Percentiles rank a stretch among this genome's conserved stretches.
These are phyloP conservation scores for Aspergillus alliaceus DNA, from an alignment of 2,329 filamentous ascomycete genomes.

Conservation along the genomic window DNA sequence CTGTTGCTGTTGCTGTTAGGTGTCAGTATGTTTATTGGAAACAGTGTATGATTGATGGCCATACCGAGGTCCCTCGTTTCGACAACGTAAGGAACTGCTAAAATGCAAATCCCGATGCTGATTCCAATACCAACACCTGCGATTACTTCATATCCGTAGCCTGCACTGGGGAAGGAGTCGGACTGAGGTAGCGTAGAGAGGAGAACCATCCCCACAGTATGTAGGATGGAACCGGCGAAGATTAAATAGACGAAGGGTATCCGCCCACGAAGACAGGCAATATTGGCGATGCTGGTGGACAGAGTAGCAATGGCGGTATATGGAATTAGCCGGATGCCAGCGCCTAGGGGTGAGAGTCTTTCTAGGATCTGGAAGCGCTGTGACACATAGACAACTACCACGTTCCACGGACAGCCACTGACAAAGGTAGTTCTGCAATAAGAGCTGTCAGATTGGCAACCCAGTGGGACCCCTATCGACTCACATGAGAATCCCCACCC, in stretches of 20 bases:
- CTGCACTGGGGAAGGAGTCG: not conserved
- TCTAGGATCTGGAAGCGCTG: conserved; percentile 1
- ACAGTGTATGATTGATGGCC: not conserved
- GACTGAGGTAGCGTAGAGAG: not conserved
- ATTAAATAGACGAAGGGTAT: conserved; percentile 3
- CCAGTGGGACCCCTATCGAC: not conserved
- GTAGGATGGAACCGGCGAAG: conserved; percentile 1
- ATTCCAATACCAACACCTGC: not conserved
- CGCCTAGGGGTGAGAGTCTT: not conserved
- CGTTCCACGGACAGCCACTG: conserved; percentile 8
- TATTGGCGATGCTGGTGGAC: not conserved
- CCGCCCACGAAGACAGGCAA: not conserved
- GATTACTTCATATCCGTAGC: conserved; percentile 2
- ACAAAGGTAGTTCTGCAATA: conserved; percentile 1
- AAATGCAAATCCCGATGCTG: conserved; percentile 1
- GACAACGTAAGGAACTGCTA: conserved; percentile 3
- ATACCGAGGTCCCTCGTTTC: conserved; percentile 1
- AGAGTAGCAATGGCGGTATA: conserved; percentile 3
- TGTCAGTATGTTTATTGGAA: not conserved
- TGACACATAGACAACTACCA: conserved; percentile 1
- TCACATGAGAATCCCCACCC: conserved; percentile 6
- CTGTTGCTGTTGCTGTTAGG: not conserved
- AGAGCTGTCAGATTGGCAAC: not conserved
- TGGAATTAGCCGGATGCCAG: conserved; percentile 1
- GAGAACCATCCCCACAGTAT: not conserved